Evolutionary conservation across 306 rosid genomes (phyloP).

Genomic region (Alnus rubra): DNA sequence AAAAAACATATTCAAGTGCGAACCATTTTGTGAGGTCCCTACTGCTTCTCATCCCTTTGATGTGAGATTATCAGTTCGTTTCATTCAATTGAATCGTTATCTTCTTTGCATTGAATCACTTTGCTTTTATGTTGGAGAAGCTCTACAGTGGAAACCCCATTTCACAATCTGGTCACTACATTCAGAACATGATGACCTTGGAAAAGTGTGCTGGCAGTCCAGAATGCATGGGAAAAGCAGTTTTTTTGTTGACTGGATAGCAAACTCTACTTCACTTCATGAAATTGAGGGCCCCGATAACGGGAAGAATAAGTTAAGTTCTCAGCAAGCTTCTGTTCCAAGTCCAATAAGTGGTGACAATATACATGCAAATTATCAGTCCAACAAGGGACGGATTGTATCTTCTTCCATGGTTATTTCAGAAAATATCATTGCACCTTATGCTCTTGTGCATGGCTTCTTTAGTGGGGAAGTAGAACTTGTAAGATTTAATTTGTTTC

Average conservation of each 20-base stretch:
- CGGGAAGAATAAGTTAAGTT: slow-evolving; percentile 34
- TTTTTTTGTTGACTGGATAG: slow-evolving; percentile 56
- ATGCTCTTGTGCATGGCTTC: slow-evolving; percentile 80
- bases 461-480: slow-evolving; percentile 76
- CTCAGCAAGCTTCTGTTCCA: slow-evolving; percentile 25
- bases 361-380: slow-evolving; percentile 19
- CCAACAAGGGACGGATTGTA: slow-evolving; percentile 44
- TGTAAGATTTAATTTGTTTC: slow-evolving; percentile 66
- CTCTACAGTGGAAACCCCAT: slow-evolving; percentile 69
- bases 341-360: slow-evolving; percentile 34
- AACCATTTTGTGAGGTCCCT: slow-evolving; percentile 69
- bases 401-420: slow-evolving; percentile 79
- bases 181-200: slow-evolving; percentile 42
- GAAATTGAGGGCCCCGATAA: slow-evolving; percentile 28
- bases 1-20: slow-evolving; percentile 55
- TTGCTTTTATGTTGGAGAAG: slow-evolving; percentile 63
- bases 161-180: slow-evolving; percentile 56
- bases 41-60: slow-evolving; percentile 47
- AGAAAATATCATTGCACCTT: slow-evolving; percentile 56
- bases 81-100: slow-evolving; percentile 46
- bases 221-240: slow-evolving; percentile 49
- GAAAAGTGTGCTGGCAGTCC: slow-evolving; percentile 41
- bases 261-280: slow-evolving; percentile 34
- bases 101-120: slow-evolving; percentile 65
- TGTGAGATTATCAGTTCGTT: slow-evolving; percentile 45